Percentiles rank a stretch among this genome's conserved stretches.
Conservation (phyloP, 345 rosid species). For the Conringia planisiliqua region DNA sequence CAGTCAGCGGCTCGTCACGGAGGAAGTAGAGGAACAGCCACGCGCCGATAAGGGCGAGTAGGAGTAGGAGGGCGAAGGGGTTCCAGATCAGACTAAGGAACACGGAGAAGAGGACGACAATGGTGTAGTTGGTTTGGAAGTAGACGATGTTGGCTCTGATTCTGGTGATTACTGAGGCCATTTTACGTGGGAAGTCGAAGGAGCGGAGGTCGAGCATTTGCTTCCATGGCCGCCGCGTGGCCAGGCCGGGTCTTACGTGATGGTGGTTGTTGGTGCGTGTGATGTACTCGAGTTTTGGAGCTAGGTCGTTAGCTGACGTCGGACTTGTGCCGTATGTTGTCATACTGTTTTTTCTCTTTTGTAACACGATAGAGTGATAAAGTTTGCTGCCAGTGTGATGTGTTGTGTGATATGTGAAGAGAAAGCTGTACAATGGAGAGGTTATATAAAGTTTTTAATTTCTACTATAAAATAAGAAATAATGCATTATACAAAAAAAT, state of each 20-base stretch:
- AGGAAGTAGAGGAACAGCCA: slow-evolving; percentile 85
- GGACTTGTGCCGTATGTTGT: slow-evolving; percentile 78
- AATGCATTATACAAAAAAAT: not conserved
- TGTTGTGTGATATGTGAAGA: slow-evolving; percentile 16
- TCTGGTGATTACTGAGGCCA: slow-evolving; percentile 45
- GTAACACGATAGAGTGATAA: not conserved
- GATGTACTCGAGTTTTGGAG: slow-evolving; percentile 56
- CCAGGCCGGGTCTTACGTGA: slow-evolving; percentile 46
- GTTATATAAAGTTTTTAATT: slow-evolving; percentile 15
- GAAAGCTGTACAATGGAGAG: not conserved
- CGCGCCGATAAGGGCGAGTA: slow-evolving; percentile 52
- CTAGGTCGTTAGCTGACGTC: slow-evolving; percentile 43
- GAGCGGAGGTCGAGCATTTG: slow-evolving; percentile 52
- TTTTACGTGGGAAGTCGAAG: slow-evolving; percentile 39
- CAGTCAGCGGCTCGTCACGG: slow-evolving; percentile 65
- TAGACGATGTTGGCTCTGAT: slow-evolving; percentile 44
- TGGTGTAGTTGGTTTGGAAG: slow-evolving; percentile 72
- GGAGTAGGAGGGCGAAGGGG: slow-evolving; percentile 71
- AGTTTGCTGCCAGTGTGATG: not conserved
- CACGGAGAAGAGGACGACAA: slow-evolving; percentile 47
- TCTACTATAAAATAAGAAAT: not conserved
- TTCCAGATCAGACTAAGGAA: slow-evolving; percentile 79
- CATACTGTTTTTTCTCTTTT: slow-evolving; percentile 33
- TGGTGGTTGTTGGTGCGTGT: slow-evolving; percentile 53
- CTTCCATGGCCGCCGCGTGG: slow-evolving; percentile 70